Evolutionary conservation across 2,329 filamentous ascomycete genomes (phyloP).

Genomic region (Exophiala mesophila): DNA sequence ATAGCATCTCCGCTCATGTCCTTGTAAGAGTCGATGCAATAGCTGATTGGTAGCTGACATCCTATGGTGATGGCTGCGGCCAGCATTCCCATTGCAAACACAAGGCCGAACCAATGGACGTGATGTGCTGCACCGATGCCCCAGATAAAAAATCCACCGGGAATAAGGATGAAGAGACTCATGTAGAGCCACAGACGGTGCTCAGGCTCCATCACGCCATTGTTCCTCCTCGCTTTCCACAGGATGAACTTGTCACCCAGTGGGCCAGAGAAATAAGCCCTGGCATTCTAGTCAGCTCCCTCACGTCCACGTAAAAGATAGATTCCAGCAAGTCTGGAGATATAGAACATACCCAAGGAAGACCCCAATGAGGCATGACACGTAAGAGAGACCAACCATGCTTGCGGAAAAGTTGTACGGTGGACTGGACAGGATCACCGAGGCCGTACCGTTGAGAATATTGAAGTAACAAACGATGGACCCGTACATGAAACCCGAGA

Average conservation of each 20-base stretch:
- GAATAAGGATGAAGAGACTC: constrained; percentile 39
- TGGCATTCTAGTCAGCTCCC: constrained; percentile 1
- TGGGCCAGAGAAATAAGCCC: constrained; percentile 19
- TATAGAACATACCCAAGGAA: constrained; percentile 10
- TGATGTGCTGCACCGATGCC: constrained; percentile 47
- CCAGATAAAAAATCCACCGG: constrained; percentile 45
- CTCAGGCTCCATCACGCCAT: constrained; percentile 29
- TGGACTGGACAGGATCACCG: constrained; percentile 32
- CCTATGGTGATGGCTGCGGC: constrained; percentile 42
- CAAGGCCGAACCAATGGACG: constrained; percentile 47
- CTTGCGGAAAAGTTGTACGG: constrained; percentile 36
- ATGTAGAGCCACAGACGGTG: constrained; percentile 26
- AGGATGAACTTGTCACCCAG: constrained; percentile 26
- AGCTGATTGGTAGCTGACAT: constrained; percentile 41
- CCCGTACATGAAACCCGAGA: constrained; percentile 38
- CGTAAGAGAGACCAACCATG: constrained; percentile 37
- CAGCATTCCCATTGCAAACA: constrained; percentile 47
- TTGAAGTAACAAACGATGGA: constrained; percentile 39
- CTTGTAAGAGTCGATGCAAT: constrained; percentile 47
- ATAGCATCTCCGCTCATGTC: constrained; percentile 47
- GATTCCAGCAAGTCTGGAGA: too few relatives aligned
- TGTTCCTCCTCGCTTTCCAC: constrained; percentile 19
- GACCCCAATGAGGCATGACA: constrained; percentile 27
- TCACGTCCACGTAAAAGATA: neutral
- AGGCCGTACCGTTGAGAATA: constrained; percentile 39